A percentile compares a stretch with the other conserved stretches of the same genome.
These are phyloP conservation scores for Mycena crocata DNA, from an alignment of 768 basidiomycete genomes.

Conservation along the genomic window DNA sequence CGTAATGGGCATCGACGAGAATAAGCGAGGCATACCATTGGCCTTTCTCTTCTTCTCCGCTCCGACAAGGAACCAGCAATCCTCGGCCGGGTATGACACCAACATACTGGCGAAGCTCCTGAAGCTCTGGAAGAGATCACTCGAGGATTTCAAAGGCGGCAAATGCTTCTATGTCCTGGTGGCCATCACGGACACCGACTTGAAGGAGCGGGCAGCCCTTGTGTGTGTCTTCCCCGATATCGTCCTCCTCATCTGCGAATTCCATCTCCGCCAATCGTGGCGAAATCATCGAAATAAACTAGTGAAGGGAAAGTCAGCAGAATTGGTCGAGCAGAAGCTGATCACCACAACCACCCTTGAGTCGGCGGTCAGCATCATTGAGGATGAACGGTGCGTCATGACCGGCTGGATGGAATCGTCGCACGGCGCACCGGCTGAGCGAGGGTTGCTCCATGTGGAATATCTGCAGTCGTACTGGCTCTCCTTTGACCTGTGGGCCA, in stretches of 20 bases:
- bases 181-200: constrained; percentile 49
- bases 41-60: constrained; percentile 49
- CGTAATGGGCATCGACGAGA: constrained; percentile 43
- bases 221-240: constrained; percentile 42
- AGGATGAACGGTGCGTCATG: no score
- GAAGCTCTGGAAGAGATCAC: constrained; percentile 34
- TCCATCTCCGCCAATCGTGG: constrained; percentile 52
- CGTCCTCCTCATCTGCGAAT: constrained; percentile 48
- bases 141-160: constrained; percentile 15
- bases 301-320: constrained; percentile 13
- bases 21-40: constrained; percentile 41
- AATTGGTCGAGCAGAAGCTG: constrained; percentile 4
- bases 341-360: no score
- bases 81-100: constrained; percentile 44
- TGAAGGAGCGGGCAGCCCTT: constrained; percentile 46
- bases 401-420: no score
- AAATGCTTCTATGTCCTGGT: constrained; percentile 39
- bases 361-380: no score
- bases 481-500: constrained; percentile 7
- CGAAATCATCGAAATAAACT: constrained; percentile 39
- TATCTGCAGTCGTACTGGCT: neutral
- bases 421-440: neutral
- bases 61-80: constrained; percentile 38
- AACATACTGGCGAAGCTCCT: constrained; percentile 37
- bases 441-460: constrained; percentile 6